Evolutionary conservation across 1,284 basidiomycete species (phyloP).

Genomic region (Austroboletus rostrupii): DNA sequence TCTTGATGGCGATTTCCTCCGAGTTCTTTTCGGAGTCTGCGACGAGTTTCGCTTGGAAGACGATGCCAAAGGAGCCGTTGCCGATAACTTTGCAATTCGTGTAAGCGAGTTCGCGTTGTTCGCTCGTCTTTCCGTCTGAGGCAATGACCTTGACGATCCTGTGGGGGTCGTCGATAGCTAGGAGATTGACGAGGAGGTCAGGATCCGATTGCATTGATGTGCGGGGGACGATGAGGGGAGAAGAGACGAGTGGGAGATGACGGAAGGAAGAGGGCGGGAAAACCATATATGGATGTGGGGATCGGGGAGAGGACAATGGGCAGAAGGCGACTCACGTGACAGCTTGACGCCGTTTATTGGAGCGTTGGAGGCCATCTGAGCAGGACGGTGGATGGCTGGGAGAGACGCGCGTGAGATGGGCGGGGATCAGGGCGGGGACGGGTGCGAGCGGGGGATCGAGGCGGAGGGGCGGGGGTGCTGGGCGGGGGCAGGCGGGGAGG

Average conservation of each 20-base stretch:
- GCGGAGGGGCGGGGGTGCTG: background rate
- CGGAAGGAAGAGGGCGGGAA: constrained; percentile 22
- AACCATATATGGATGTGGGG: constrained; percentile 33
- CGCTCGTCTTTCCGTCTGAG: constrained; percentile 90
- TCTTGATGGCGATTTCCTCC: constrained; percentile 98
- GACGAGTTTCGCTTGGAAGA: constrained; percentile 84
- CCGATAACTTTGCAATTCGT: constrained; percentile 98
- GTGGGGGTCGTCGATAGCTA: constrained; percentile 90
- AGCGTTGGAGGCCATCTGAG: constrained; percentile 66
- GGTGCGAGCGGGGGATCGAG: background rate
- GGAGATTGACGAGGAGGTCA: constrained; percentile 20
- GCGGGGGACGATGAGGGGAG: constrained; percentile 5
- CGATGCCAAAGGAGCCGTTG: constrained; percentile 98
- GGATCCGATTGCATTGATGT: constrained; percentile 27
- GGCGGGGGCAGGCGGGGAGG: background rate
- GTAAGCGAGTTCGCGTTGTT: constrained; percentile 87
- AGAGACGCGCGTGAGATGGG: constrained; percentile 9
- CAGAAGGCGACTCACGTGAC: constrained; percentile 62
- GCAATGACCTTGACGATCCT: constrained; percentile 94
- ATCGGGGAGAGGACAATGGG: constrained; percentile 20
- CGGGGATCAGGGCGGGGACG: constrained; percentile 18
- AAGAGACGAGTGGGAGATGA: constrained; percentile 20
- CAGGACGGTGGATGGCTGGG: constrained; percentile 4
- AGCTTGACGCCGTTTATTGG: constrained; percentile 91
- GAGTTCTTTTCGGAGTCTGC: constrained; percentile 54